Percentiles rank a stretch among this genome's conserved stretches.
Conservation (phyloP, 768 basidiomycete genomes). For the Phanerodontia chrysosporium region DNA sequence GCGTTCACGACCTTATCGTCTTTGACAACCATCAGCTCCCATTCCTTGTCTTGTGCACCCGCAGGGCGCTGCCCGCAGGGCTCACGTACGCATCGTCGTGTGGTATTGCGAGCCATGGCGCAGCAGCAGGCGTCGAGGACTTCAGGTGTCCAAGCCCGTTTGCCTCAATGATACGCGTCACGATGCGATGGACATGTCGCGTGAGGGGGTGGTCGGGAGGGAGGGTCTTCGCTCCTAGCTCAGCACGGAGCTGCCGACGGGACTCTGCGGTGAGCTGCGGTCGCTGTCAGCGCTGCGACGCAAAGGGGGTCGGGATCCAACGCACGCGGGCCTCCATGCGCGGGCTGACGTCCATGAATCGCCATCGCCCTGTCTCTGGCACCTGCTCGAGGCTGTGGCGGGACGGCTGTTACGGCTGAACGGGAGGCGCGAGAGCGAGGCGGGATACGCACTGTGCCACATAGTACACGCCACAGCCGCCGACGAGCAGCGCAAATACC, state of each 20-base stretch:
- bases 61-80: background rate
- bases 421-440: background rate
- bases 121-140: slow-evolving; percentile 15
- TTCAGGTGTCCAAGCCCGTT: slow-evolving; percentile 68
- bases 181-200: slow-evolving; percentile 65
- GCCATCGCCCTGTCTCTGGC: slow-evolving; percentile 80
- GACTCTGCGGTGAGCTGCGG: slow-evolving; percentile 40
- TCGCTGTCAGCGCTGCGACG: background rate
- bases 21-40: slow-evolving; percentile 77
- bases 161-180: slow-evolving; percentile 61
- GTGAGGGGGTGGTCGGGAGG: slow-evolving; percentile 65
- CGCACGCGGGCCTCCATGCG: slow-evolving; percentile 53
- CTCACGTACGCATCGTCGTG: slow-evolving; percentile 14
- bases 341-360: slow-evolving; percentile 79
- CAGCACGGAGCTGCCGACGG: slow-evolving; percentile 41
- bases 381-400: slow-evolving; percentile 73
- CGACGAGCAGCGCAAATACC: slow-evolving; percentile 16
- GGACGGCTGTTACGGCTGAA: background rate
- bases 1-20: slow-evolving; percentile 73
- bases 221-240: slow-evolving; percentile 54
- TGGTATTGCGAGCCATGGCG: slow-evolving; percentile 21
- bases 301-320: background rate
- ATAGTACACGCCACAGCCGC: slow-evolving; percentile 23
- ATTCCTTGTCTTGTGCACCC: slow-evolving; percentile 31
- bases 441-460: slow-evolving; percentile 26